Conservation (phyloP, 257 asterid species). For the Nicotiana sylvestris region DNA sequence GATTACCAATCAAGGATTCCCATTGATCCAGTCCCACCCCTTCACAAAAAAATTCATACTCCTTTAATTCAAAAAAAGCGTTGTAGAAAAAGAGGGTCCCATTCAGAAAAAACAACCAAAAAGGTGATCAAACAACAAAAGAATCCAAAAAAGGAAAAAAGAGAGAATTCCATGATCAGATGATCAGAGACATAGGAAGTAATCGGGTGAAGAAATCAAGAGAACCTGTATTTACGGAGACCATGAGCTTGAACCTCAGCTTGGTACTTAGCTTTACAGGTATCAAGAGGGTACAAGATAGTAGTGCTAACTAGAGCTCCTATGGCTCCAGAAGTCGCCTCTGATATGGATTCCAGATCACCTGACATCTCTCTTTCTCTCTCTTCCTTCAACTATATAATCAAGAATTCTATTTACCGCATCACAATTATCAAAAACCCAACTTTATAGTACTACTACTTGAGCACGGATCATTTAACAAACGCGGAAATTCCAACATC, state of each 20-base stretch:
- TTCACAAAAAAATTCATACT: not conserved
- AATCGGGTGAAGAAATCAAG: not conserved
- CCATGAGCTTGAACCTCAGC: conserved; percentile 39
- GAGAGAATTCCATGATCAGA: not conserved
- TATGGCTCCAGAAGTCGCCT: conserved; percentile 43
- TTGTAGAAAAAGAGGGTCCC: not conserved
- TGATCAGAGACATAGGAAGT: not conserved
- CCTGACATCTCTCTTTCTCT: conserved; percentile 16
- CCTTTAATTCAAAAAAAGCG: not conserved
- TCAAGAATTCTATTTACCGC: not conserved
- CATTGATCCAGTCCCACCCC: not conserved
- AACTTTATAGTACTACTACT: not conserved
- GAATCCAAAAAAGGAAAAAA: not conserved
- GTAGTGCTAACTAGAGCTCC: conserved; percentile 43
- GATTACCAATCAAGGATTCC: not conserved
- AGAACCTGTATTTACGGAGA: conserved; percentile 37
- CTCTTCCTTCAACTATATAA: not conserved
- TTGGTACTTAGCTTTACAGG: conserved; percentile 46
- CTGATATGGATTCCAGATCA: conserved; percentile 38
- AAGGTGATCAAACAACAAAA: not conserved
- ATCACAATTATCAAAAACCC: not conserved
- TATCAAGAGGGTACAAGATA: conserved; percentile 41
- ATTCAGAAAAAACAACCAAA: not conserved
- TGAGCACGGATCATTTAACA: not conserved
- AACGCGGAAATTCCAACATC: not conserved